Percentiles rank a stretch among this genome's conserved stretches.
phyloP scores from a whole-genome alignment of 495 filamentous ascomycete species.

The Podospora didyma region DNA sequence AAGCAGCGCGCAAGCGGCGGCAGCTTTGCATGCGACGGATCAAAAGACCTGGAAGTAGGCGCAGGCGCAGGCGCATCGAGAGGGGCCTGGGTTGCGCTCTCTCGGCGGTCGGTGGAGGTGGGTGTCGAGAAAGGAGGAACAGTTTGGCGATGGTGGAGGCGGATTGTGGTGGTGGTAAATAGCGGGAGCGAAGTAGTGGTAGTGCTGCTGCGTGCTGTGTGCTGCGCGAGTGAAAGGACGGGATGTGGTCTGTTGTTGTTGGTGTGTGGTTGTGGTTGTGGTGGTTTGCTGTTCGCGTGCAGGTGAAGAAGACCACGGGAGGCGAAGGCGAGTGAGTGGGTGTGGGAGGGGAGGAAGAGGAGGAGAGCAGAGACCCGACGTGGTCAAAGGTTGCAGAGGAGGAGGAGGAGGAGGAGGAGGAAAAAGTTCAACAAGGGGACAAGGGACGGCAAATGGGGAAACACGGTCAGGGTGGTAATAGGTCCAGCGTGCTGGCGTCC shows the following conservation, averaged over 20 bases:
- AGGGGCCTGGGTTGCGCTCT: too few species aligned
- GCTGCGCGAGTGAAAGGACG: too few species aligned
- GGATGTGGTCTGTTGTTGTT: too few species aligned
- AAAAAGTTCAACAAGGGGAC: slow-evolving; percentile 33
- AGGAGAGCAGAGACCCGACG: background rate
- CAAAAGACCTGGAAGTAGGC: background rate
- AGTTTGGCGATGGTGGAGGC: background rate
- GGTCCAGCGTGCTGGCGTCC: slow-evolving; percentile 19
- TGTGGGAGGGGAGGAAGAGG: background rate
- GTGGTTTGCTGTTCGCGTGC: too few species aligned
- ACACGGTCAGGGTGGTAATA: background rate
- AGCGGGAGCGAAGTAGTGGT: background rate
- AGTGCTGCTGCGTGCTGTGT: too few species aligned
- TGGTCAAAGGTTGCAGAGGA: slow-evolving; percentile 1
- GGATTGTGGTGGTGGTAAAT: background rate
- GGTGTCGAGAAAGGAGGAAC: background rate
- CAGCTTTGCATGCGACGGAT: background rate
- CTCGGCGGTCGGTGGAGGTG: background rate
- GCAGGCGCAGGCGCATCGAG: background rate
- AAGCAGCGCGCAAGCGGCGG: background rate
- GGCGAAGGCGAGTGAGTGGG: background rate
- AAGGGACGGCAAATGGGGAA: slow-evolving; percentile 27
- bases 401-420: background rate
- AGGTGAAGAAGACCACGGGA: too few species aligned
- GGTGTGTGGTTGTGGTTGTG: too few species aligned